Percentiles rank a stretch among this genome's conserved stretches.
Evolutionary conservation across 345 rosid genomes (phyloP).

Genomic region (Carallia pectinifolia): DNA sequence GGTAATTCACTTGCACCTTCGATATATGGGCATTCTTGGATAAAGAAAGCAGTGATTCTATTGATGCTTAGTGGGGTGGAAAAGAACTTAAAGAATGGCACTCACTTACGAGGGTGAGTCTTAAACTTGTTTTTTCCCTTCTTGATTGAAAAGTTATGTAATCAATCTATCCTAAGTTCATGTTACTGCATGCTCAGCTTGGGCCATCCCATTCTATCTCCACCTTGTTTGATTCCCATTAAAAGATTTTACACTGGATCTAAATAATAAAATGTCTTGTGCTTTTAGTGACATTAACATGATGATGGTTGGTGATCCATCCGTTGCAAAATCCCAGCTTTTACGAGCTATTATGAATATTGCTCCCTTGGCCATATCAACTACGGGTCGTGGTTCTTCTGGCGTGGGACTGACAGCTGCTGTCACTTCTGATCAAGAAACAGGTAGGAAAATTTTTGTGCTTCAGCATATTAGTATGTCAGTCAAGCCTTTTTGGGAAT

Average conservation of each 20-base stretch:
- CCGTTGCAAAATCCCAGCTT: slow-evolving; percentile 98
- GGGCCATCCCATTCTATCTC: neutral
- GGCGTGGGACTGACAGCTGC: slow-evolving; percentile 99
- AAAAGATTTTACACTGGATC: neutral
- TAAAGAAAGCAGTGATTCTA: slow-evolving; percentile 89
- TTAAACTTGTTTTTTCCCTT: neutral
- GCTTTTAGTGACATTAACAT: slow-evolving; percentile 83
- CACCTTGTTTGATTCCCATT: neutral
- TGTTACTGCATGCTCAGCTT: neutral
- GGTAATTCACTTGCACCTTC: slow-evolving; percentile 94
- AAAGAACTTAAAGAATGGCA: slow-evolving; percentile 91
- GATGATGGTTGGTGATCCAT: slow-evolving; percentile 99
- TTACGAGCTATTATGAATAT: slow-evolving; percentile 94
- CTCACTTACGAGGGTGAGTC: slow-evolving; percentile 94
- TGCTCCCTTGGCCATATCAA: slow-evolving; percentile 99
- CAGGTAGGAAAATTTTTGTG: slow-evolving; percentile 47
- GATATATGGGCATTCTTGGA: slow-evolving; percentile 94
- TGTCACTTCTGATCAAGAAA: slow-evolving; percentile 98
- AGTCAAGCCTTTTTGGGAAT: neutral
- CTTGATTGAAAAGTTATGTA: neutral
- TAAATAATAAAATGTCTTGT: neutral
- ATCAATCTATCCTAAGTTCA: neutral
- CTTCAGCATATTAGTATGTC: neutral
- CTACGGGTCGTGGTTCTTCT: slow-evolving; percentile 98
- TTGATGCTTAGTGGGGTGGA: slow-evolving; percentile 97